These are phyloP conservation scores for Zygoascus tannicola DNA, from an alignment of 805 yeast genomes.

Conservation along the genomic window DNA sequence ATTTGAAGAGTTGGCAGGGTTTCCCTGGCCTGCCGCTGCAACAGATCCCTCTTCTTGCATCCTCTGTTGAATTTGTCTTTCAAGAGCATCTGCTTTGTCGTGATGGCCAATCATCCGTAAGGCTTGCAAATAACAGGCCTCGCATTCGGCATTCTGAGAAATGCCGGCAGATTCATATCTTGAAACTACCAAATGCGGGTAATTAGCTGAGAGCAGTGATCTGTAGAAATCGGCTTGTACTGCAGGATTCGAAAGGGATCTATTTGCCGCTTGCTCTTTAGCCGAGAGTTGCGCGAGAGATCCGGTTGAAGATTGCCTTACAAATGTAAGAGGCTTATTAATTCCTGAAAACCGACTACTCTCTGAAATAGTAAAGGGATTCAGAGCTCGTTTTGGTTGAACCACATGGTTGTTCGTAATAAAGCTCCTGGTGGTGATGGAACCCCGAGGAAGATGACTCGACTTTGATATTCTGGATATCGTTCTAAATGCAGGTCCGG, in stretches of 20 bases:
- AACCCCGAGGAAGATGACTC: no score
- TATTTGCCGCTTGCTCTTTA: constrained; percentile 82
- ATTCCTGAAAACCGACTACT: no score
- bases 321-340: no score
- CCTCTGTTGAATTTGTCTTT: constrained; percentile 36
- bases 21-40: constrained; percentile 2
- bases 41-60: constrained; percentile 2
- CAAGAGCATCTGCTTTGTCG: constrained; percentile 65
- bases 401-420: no score
- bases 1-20: constrained; percentile 3
- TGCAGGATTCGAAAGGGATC: constrained; percentile 54
- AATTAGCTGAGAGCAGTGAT: constrained; percentile 63
- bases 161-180: constrained; percentile 93
- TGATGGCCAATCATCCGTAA: constrained; percentile 65
- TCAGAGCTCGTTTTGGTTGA: no score
- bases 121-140: constrained; percentile 71
- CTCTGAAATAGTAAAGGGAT: no score
- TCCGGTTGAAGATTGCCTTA: not conserved
- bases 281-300: constrained; percentile 9
- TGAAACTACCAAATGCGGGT: constrained; percentile 94
- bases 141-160: constrained; percentile 71
- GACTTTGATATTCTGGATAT: no score
- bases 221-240: constrained; percentile 80
- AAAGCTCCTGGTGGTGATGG: no score
- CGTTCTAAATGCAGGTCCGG: no score